Base-by-base conservation (phyloP, 73 alveolate genomes). In the Diophrys sp. region DNA sequence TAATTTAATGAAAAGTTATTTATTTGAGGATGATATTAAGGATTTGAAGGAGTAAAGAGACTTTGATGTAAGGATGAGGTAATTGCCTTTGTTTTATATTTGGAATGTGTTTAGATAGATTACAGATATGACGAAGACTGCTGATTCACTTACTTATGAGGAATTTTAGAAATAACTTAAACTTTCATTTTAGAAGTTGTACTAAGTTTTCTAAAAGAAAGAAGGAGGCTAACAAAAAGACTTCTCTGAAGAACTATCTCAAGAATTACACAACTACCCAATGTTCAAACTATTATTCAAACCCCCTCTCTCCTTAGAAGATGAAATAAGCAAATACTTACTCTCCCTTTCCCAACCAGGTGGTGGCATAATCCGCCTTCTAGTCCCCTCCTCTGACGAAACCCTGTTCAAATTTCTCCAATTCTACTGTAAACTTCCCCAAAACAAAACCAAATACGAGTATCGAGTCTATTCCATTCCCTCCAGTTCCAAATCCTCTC, bases 101-200 rank as follows among this genome's bases (percentile, higher is more conserved):
- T 85, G 93, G 93, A 79, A 85, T 31, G 68, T 85, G 0, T 85
- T 33, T 72, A 85, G 70, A 33, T 54, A 72, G 33, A 54, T 85
- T 0, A 23, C 68, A 11, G 25, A 71, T 11, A 73, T 73, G 25
- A 54, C 54, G 18, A 53, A 14, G n/a, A 11, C 11, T 1, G 44
- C 28, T 25, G 73, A 73, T 23, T 23, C 54, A 8, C 53, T 31
- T 5, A 67, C 28, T 1, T 24, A 33, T 2, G 71, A 33, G 0
- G 2, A 27, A 31, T 23, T 44, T 53, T 14, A 25, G n/a, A 53
- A 54, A 11, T 26, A 54, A 1, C 34, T 73, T 25, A 11, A 23
- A 57, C 78, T 54, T 23, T 71, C 67, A 29, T 53, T 77, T 28
- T 85, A 85, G 28, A 74, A 79, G 67, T 33, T 82, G 0, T 57